Evolutionary conservation across 2,329 filamentous ascomycete species (phyloP), one percentile per base, ranked within the genome.

Genomic region (Fusarium decemcellulare): DNA sequence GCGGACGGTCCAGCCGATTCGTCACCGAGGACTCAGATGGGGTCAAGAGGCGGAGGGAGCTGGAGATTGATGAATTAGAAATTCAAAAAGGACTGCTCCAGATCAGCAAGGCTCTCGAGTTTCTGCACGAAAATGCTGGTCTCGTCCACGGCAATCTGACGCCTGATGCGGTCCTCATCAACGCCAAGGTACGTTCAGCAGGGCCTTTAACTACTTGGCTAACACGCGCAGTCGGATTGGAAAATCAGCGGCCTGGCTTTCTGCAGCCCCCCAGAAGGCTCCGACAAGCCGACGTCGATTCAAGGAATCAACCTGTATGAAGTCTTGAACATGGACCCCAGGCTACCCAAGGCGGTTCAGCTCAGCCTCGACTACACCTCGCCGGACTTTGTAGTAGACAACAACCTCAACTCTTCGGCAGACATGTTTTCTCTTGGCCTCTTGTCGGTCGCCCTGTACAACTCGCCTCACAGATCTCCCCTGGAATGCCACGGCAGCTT

Each of bases 241-340:
- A 99, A 99, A 79, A 93, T 99, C 65, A 95, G 94, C 73, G 96
- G 95, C n/a, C 87, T 99, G 40, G 90, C 92, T 0, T 99, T 98
- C 79, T 93, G 92, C 77, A 93, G 93, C 47, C 93, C 94, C 14
- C 89, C 93, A 51, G 92, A 94, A 72, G 88, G 89, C 73, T 93
- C 92, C 18, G 91, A 89, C 30, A 91, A 92, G 71, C 86, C 91
- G 47, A 92, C 93, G 4, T 92, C 93, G 5, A 89, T 97, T 51
- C 87, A 91, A 43, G 92, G 93, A 10, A 91, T 98, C 72, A 93
- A 90, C 68, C 86, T 98, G 18, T 91, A 92, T 30, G 94, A 98
- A 79, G 90, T 91, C 15, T 85, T 98, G 18, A 94, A 97, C 78
- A 87, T 95, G 75, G 95, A 98, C 74, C 90, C 94, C 18, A 88